These are phyloP conservation scores for Sclerotinia minor DNA, from an alignment of 2,329 filamentous ascomycete genomes.

Conservation along the genomic window DNA sequence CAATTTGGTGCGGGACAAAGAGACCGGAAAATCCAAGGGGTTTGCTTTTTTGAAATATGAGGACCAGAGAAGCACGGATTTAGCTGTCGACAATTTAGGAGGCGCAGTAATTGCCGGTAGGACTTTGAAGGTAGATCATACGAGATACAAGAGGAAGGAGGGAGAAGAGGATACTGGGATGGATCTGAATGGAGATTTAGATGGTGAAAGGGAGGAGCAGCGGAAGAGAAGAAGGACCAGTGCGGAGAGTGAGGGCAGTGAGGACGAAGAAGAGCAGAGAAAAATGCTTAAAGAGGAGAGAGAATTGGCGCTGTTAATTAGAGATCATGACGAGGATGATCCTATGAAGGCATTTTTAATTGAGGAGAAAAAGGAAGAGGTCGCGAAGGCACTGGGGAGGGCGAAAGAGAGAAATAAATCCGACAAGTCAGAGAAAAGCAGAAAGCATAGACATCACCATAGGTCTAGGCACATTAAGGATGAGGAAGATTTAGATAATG, in stretches of 20 bases:
- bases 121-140: constrained; percentile 85
- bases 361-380: constrained; percentile 86
- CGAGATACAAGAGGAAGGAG: constrained; percentile 83
- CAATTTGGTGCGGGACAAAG: constrained; percentile 90
- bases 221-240: constrained; percentile 39
- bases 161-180: constrained; percentile 57
- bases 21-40: constrained; percentile 90
- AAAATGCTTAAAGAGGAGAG: constrained; percentile 77
- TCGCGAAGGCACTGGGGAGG: constrained; percentile 66
- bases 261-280: constrained; percentile 45
- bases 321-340: constrained; percentile 89
- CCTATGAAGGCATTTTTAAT: constrained; percentile 94
- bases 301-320: constrained; percentile 73
- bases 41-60: constrained; percentile 99
- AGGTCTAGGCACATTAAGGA: constrained; percentile 31
- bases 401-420: constrained; percentile 43
- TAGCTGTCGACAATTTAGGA: constrained; percentile 93
- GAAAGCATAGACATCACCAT: constrained; percentile 36
- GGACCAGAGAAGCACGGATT: constrained; percentile 91
- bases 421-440: constrained; percentile 33
- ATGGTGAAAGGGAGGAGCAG: constrained; percentile 48
- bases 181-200: constrained; percentile 38
- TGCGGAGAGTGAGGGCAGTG: constrained; percentile 43
- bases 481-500: constrained; percentile 26
- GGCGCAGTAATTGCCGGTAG: constrained; percentile 81